A percentile compares a stretch with the other conserved stretches of the same genome.
Conservation (phyloP, 75 land plant genomes). For the Picea glauca region DNA sequence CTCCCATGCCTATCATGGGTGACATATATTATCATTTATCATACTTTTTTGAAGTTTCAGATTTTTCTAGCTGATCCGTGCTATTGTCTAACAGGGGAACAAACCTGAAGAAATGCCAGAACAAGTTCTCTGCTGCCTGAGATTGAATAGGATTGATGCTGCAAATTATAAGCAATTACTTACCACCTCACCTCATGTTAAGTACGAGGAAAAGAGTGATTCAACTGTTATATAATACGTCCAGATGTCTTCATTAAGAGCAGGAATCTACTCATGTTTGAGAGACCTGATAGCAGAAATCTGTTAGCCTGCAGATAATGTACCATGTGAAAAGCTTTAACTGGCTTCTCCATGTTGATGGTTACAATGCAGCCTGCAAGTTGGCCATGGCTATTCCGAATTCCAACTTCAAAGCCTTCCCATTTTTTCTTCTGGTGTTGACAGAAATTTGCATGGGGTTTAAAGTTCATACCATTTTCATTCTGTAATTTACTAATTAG, state of each 20-base stretch:
- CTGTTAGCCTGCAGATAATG: not conserved
- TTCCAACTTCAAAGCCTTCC: not conserved
- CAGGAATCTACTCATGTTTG: not conserved
- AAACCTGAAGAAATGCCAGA: conserved; percentile 75
- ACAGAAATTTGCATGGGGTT: not conserved
- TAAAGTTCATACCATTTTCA: not conserved
- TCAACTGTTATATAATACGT: not conserved
- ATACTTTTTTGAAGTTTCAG: not conserved
- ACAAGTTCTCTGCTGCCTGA: conserved; percentile 53
- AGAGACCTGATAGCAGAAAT: not conserved
- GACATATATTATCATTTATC: not conserved
- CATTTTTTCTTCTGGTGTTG: not conserved
- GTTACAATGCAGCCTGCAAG: not conserved
- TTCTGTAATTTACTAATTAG: not conserved
- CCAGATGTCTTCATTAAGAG: not conserved
- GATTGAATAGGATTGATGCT: conserved; percentile 57
- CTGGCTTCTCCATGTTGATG: not conserved
- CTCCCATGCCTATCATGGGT: not conserved
- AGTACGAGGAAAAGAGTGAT: conserved; percentile 7
- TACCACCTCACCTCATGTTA: conserved; percentile 1
- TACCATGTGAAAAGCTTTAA: not conserved
- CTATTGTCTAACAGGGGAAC: conserved; percentile 45
- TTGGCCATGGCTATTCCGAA: not conserved
- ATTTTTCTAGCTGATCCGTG: not conserved
- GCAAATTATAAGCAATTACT: conserved; percentile 28